A percentile compares a stretch with the other conserved stretches of the same genome.
These are phyloP conservation scores for Piromyces finnis DNA, from an alignment of 192 early-diverging fungal species.

Conservation along the genomic window DNA sequence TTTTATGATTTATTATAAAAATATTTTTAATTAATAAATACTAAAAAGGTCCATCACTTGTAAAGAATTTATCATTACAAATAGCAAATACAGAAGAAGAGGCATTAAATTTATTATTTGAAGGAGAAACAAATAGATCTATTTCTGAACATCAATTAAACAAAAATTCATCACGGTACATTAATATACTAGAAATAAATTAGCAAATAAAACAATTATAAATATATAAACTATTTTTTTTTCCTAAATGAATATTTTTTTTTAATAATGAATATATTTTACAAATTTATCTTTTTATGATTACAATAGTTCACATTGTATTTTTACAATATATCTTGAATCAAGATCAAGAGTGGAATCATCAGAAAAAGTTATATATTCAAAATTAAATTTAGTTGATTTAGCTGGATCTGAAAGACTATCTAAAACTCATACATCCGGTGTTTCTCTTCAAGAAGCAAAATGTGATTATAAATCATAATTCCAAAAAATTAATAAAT, in stretches of 20 bases:
- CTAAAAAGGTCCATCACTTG: conserved; percentile 18
- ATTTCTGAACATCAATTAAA: conserved; percentile 46
- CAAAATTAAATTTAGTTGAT: conserved; percentile 42
- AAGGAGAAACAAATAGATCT: conserved; percentile 37
- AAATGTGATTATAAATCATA: conserved; percentile 44
- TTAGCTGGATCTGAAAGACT: conserved; percentile 35
- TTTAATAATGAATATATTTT: too few relatives aligned
- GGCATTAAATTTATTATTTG: conserved; percentile 38
- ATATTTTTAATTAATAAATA: background rate
- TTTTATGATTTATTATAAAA: too few relatives aligned
- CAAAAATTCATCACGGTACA: conserved; percentile 23
- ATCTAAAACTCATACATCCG: conserved; percentile 38
- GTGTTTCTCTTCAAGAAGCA: conserved; percentile 34
- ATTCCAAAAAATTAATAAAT: too few relatives aligned
- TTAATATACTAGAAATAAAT: too few relatives aligned
- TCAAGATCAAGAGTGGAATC: conserved; percentile 33
- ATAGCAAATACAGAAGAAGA: conserved; percentile 41
- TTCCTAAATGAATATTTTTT: too few relatives aligned
- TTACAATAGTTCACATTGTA: conserved; percentile 36
- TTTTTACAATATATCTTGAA: conserved; percentile 41
- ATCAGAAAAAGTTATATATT: conserved; percentile 28
- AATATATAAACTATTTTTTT: too few relatives aligned
- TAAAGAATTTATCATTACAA: conserved; percentile 28
- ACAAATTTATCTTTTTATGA: too few relatives aligned
- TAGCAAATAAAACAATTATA: conserved; percentile 1